Evolutionary conservation across 331 rosid genomes (phyloP), one percentile per base, ranked within the genome.

Genomic region (Erythrophleum ivorense): DNA sequence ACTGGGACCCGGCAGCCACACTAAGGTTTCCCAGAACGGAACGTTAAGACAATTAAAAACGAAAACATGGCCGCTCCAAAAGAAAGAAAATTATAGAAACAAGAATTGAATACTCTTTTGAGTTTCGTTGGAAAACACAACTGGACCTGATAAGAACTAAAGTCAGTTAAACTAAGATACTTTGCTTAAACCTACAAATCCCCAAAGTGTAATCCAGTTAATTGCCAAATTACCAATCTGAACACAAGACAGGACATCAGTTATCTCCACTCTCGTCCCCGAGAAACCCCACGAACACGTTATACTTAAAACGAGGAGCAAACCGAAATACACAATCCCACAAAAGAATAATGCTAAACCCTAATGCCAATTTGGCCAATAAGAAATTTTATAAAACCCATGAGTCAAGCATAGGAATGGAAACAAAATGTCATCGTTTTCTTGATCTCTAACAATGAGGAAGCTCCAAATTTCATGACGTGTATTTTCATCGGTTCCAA

Each of bases 311-410:
- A 71, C 45, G 31, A 73, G 29, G 60, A 9, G 24, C 66, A 6
- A 19, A 19, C 5, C 16, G 10, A 57, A 4, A 40, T 38, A 38
- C 0, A 7, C 6, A 65, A 58, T 46, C 16, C 2, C 15, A 53
- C 5, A 2, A 63, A 65, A 16, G 18, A 9, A 3, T 81, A 38
- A 21, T 36, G 29, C 8, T 50, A 76, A 86, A 82, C 86, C 85
- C 83, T 76, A 82, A 83, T 49, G 75, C 73, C 69, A 73, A 75
- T 71, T 69, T 19, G 70, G 41, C 3, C 15, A 16, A 4, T 45
- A 41, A 45, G 15, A 79, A 54, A 29, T 31, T 40, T 8, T 7
- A 50, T n/a, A 69, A 76, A 55, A 52, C 68, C 80, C 12, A 77
- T 50, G 18, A 1, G 21, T 21, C 5, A 14, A 71, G 16, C 13